These are phyloP conservation scores for Bertia moriformis DNA, from an alignment of 2,329 filamentous ascomycete genomes.

Conservation along the genomic window DNA sequence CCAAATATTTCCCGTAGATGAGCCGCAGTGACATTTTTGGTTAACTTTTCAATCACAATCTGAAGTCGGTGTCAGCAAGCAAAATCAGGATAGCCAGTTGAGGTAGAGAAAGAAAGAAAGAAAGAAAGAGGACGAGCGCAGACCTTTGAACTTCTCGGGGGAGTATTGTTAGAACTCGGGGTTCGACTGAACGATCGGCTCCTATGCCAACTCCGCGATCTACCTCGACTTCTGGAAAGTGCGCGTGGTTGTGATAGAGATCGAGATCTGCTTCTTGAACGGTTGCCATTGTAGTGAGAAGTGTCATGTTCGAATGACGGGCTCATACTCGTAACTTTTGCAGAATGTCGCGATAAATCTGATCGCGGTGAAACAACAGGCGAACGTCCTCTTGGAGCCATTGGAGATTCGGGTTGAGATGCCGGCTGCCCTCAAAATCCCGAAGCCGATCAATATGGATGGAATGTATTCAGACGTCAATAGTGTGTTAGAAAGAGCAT, in stretches of 20 bases:
- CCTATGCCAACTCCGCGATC: not conserved
- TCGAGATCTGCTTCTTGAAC: not conserved
- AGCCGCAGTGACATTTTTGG: conserved; percentile 80
- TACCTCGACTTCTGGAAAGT: not conserved
- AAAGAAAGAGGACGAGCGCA: not conserved
- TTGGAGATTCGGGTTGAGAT: too few species aligned
- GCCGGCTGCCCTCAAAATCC: too few species aligned
- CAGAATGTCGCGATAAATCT: too few species aligned
- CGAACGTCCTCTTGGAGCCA: too few species aligned
- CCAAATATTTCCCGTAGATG: conserved; percentile 89
- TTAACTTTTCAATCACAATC: conserved; percentile 92
- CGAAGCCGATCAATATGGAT: too few species aligned
- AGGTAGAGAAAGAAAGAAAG: not conserved
- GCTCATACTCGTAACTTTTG: too few species aligned
- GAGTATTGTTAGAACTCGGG: not conserved
- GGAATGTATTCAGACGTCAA: too few species aligned
- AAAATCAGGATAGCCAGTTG: not conserved
- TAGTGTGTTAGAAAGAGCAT: too few species aligned
- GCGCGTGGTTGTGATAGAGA: not conserved
- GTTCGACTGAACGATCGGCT: not conserved
- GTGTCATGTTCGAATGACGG: not conserved
- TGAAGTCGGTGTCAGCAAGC: conserved; percentile 17
- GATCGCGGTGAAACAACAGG: too few species aligned
- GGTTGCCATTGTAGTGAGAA: not conserved
- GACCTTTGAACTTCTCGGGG: not conserved